Evolutionary conservation across 441 rosid species (phyloP), one percentile per base, ranked within the genome.

Genomic region (Heliophila coronopifolia): DNA sequence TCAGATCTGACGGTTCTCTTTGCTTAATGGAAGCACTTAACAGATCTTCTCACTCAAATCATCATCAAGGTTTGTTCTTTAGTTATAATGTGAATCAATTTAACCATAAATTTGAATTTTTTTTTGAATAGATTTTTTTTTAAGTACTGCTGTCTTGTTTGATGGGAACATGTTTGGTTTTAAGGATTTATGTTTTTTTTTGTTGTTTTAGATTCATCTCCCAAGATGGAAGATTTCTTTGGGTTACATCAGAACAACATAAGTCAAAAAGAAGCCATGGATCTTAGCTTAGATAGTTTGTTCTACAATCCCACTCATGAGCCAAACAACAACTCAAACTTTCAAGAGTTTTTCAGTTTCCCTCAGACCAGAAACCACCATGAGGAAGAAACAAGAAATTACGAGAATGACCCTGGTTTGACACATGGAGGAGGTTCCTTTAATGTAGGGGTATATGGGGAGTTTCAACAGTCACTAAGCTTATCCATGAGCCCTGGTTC

Each of bases 401-500:
- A 70, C 64, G 62, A 54, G 22, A 51, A 36, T 42, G 69, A 62
- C 55, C 76, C 70, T 62, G 59, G 67, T 47, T 47, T 71, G 64
- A 71, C 77, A 50, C 72, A 79, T 45, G 73, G 71, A 59, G 78
- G 71, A 12, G n/a, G n/a, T n/a, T 47, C 75, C 23, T 58, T 78
- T 9, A 59, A 74, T 61, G 69, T 80, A 45, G 69, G 79, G 74
- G 68, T 61, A 9, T 85, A 76, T 60, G 85, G 91, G 49, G 92
- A 88, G 57, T 73, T 86, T 53, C 94, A 86, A 59, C 94, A 92
- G 64, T 81, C 84, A 19, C 61, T 93, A 73, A 86, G 93, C 74
- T 76, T 93, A 74, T 88, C 99, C 6, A 93, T 88, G 99, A 93
- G 97, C 59, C 97, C 97, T 47, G 95, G 90, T 31, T 93, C 99